Evolutionary conservation across 176 grass and related monocot genomes (phyloP).

Genomic region (Carex kokanica): DNA sequence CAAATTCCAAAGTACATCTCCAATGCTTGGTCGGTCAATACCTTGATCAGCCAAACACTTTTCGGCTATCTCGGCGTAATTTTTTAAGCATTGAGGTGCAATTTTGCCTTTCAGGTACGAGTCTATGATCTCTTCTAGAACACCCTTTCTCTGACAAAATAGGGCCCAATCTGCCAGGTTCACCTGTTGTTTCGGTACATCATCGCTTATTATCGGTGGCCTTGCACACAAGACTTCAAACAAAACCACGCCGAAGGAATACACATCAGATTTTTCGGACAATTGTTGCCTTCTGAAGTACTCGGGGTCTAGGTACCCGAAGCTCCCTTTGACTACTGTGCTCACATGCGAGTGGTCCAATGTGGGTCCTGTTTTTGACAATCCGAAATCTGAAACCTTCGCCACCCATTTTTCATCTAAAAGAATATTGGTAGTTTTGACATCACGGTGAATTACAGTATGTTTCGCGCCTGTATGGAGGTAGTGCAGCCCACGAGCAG

Average conservation of each 20-base stretch:
- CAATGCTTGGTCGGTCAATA: slow-evolving; percentile 34
- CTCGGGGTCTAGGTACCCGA: slow-evolving; percentile 44
- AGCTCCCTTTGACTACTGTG: slow-evolving; percentile 44
- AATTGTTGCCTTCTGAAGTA: slow-evolving; percentile 41
- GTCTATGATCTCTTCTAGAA: slow-evolving; percentile 29
- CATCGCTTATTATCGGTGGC: slow-evolving; percentile 19
- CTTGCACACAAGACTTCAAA: slow-evolving; percentile 43
- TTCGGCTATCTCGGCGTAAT: slow-evolving; percentile 35
- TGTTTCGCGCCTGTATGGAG: slow-evolving; percentile 33
- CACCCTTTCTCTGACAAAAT: slow-evolving; percentile 32
- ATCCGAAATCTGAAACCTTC: slow-evolving; percentile 47
- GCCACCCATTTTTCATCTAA: slow-evolving; percentile 42
- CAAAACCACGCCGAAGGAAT: slow-evolving; percentile 46
- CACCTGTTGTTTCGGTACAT: slow-evolving; percentile 27
- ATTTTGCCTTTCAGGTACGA: slow-evolving; percentile 30
- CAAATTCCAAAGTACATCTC: slow-evolving; percentile 44
- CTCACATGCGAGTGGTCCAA: slow-evolving; percentile 27
- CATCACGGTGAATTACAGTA: slow-evolving; percentile 40
- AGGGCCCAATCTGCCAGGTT: slow-evolving; percentile 44
- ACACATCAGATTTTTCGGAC: slow-evolving; percentile 46
- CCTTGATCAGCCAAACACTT: slow-evolving; percentile 34
- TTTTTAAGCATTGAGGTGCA: slow-evolving; percentile 33
- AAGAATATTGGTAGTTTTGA: slow-evolving; percentile 46
- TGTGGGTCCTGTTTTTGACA: slow-evolving; percentile 31
- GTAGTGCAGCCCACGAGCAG: slow-evolving; percentile 39